These are phyloP conservation scores for Elasticomyces elasticus DNA, from an alignment of 495 filamentous ascomycete genomes.

Conservation along the genomic window DNA sequence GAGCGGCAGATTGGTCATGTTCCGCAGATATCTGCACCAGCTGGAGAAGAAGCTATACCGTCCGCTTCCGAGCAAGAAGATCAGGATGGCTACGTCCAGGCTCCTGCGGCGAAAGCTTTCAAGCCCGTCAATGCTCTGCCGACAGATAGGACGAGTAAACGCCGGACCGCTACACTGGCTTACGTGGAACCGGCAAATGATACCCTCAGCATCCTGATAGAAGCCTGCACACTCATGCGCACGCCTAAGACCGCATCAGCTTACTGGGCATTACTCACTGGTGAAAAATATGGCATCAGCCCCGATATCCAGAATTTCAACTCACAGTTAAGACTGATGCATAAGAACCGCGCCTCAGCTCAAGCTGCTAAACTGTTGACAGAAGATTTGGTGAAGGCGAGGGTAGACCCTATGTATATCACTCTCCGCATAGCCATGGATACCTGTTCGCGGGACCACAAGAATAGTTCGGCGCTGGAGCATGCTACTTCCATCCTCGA, in stretches of 20 bases:
- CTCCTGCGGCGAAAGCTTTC: conserved; percentile 16
- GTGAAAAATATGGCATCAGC: conserved; percentile 37
- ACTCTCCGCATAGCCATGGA: conserved; percentile 63
- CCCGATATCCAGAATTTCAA: conserved; percentile 64
- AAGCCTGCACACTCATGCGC: conserved; percentile 46
- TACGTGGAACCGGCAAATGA: conserved; percentile 52
- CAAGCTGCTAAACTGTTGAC: conserved; percentile 45
- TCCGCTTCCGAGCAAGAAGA: conserved; percentile 11
- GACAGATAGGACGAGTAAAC: background rate
- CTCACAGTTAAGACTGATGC: conserved; percentile 57
- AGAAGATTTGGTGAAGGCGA: conserved; percentile 34
- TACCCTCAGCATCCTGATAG: conserved; percentile 58
- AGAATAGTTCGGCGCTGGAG: conserved; percentile 47
- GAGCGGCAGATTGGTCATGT: conserved; percentile 18
- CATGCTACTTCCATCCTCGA: conserved; percentile 25
- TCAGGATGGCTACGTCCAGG: conserved; percentile 1
- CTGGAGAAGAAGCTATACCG: conserved; percentile 7
- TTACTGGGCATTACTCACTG: conserved; percentile 69
- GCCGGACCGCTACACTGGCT: conserved; percentile 18
- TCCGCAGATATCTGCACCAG: conserved; percentile 6
- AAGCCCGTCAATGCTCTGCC: conserved; percentile 18
- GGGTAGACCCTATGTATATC: conserved; percentile 33
- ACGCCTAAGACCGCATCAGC: conserved; percentile 40
- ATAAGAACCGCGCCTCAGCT: conserved; percentile 48
- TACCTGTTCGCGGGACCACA: conserved; percentile 57